These are phyloP conservation scores for Saururus chinensis DNA, from an alignment of 164 flowering plant genomes.

Conservation along the genomic window DNA sequence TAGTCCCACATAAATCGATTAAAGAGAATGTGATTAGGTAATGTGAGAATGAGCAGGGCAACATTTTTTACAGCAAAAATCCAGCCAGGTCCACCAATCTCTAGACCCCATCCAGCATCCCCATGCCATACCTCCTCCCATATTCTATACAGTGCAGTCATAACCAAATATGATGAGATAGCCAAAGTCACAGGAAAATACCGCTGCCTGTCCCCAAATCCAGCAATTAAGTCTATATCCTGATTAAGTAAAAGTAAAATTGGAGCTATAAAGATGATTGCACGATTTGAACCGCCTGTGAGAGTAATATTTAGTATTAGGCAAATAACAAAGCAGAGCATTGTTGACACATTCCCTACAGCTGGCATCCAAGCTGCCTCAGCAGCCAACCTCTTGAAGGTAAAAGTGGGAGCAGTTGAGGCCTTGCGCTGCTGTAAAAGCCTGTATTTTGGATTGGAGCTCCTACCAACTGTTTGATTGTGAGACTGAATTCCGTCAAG, in stretches of 20 bases:
- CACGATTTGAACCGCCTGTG: conserved; percentile 89
- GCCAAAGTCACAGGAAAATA: conserved; percentile 82
- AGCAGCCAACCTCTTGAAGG: conserved; percentile 77
- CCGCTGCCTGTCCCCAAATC: conserved; percentile 89
- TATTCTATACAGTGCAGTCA: conserved; percentile 66
- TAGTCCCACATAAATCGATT: conserved; percentile 92
- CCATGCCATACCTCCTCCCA: conserved; percentile 96
- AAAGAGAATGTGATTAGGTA: conserved; percentile 91
- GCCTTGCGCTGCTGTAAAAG: conserved; percentile 79
- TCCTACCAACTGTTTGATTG: conserved; percentile 35
- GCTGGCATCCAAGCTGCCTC: conserved; percentile 99
- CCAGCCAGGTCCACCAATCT: conserved; percentile 94
- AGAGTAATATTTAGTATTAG: conserved; percentile 64
- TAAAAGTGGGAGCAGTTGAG: conserved; percentile 52
- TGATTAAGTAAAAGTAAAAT: conserved; percentile 86
- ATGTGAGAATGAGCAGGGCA: conserved; percentile 81
- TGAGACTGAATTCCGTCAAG: conserved; percentile 40
- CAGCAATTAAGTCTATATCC: conserved; percentile 89
- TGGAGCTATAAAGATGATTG: conserved; percentile 89
- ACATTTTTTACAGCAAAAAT: conserved; percentile 81
- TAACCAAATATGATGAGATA: conserved; percentile 60
- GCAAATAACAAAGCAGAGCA: conserved; percentile 90
- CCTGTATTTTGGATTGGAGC: conserved; percentile 60
- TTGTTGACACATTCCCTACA: conserved; percentile 90
- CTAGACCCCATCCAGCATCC: conserved; percentile 76